Conservation (phyloP, 192 early-diverging fungal genomes). For the Diversispora epigaea region DNA sequence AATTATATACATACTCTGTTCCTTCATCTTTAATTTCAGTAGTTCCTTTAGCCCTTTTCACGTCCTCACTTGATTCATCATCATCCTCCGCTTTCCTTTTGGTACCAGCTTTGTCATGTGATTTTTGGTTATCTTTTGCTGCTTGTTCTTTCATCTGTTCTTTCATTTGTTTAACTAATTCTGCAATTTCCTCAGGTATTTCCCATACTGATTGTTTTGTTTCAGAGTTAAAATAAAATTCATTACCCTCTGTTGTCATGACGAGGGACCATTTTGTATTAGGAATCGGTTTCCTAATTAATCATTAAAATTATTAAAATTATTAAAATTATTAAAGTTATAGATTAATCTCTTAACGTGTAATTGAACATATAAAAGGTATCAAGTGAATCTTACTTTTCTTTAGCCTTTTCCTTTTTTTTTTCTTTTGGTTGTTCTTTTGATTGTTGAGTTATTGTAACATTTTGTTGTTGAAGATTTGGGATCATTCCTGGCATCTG, state of each 20-base stretch:
- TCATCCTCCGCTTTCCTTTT: conserved; percentile 33
- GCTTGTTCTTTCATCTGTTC: conserved; percentile 35
- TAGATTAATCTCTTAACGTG: too few species aligned
- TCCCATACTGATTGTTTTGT: conserved; percentile 73
- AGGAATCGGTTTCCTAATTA: conserved; percentile 54
- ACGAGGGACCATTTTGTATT: conserved; percentile 74
- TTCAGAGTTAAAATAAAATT: conserved; percentile 75
- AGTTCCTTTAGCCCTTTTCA: conserved; percentile 23
- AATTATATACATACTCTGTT: conserved; percentile 36
- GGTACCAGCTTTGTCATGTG: conserved; percentile 5
- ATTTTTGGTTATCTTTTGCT: conserved; percentile 23
- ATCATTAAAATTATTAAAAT: background rate
- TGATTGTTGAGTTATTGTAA: conserved; percentile 16
- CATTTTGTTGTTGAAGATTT: conserved; percentile 3
- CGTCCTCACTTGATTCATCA: conserved; percentile 35
- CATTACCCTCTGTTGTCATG: conserved; percentile 63
- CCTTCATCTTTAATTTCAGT: conserved; percentile 22
- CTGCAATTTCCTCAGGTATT: conserved; percentile 36
- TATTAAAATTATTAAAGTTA: background rate
- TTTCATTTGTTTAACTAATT: conserved; percentile 41
- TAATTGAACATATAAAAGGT: too few species aligned
- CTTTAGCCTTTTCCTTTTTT: conserved; percentile 45
- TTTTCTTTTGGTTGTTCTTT: conserved; percentile 40
- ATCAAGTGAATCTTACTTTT: conserved; percentile 39
- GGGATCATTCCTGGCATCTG: conserved; percentile 28